Evolutionary conservation across 192 early-diverging fungal species (phyloP).

Genomic region (Diversispora epigaea): DNA sequence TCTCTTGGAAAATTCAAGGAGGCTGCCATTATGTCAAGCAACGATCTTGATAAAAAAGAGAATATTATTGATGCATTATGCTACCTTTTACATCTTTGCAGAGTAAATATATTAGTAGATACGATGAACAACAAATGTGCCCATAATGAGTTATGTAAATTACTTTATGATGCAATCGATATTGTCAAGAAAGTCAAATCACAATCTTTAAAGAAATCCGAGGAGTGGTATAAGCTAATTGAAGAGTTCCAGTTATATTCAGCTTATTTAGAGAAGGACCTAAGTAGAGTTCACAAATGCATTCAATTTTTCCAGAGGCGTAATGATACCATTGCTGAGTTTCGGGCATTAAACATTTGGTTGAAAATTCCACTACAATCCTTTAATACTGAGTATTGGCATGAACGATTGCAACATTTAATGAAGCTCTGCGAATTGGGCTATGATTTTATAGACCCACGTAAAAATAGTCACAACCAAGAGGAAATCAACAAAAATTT

Average conservation of each 20-base stretch:
- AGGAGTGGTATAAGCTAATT: background rate
- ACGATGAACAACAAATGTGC: background rate
- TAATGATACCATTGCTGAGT: background rate
- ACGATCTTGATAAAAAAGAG: background rate
- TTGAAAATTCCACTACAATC: background rate
- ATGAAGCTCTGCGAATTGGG: background rate
- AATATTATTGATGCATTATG: background rate
- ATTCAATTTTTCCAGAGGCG: background rate
- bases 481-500: slow-evolving; percentile 1
- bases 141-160: background rate
- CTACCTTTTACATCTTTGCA: slow-evolving; percentile 8
- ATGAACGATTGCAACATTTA: slow-evolving; percentile 1
- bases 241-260: slow-evolving; percentile 17
- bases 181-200: background rate
- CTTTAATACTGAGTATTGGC: background rate
- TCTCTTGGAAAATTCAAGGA: slow-evolving; percentile 2
- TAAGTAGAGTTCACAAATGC: background rate
- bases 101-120: background rate
- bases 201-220: background rate
- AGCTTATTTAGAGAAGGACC: slow-evolving; percentile 16
- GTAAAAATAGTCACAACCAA: background rate
- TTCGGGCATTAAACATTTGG: background rate
- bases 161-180: background rate
- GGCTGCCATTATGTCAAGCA: background rate
- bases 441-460: background rate